A percentile compares a stretch with the other conserved stretches of the same genome.
Evolutionary conservation across 2,329 filamentous ascomycete genomes (phyloP).

Genomic region (Cordyceps javanica): DNA sequence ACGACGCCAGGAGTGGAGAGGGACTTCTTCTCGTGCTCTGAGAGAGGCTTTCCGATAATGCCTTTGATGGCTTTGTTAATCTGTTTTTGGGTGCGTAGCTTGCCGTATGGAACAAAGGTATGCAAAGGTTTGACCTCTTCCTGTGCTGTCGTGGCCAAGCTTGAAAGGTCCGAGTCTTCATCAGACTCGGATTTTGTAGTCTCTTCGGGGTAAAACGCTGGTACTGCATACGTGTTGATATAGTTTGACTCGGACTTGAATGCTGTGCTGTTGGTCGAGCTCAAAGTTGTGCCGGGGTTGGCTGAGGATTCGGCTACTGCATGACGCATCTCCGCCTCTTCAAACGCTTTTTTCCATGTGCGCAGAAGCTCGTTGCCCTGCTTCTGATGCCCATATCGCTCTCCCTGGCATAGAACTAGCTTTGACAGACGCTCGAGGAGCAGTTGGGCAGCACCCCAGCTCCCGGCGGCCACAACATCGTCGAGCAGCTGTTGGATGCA

Average conservation of each 20-base stretch:
- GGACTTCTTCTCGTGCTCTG: neutral
- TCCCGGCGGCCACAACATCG: constrained; percentile 12
- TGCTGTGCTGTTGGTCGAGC: neutral
- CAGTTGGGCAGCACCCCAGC: constrained; percentile 14
- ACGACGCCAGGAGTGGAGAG: constrained; percentile 15
- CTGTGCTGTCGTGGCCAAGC: neutral
- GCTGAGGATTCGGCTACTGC: neutral
- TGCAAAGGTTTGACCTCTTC: constrained; percentile 7
- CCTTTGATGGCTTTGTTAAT: constrained; percentile 18
- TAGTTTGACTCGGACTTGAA: neutral
- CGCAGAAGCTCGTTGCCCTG: constrained; percentile 1
- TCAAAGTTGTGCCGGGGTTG: neutral
- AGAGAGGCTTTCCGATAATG: constrained; percentile 13
- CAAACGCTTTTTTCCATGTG: constrained; percentile 16
- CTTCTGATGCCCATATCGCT: neutral
- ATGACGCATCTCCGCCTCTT: neutral
- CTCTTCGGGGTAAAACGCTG: neutral
- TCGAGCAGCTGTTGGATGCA: neutral
- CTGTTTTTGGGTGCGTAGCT: neutral
- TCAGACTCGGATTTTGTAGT: neutral
- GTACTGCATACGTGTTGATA: neutral
- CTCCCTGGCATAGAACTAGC: constrained; percentile 16
- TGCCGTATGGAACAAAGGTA: constrained; percentile 17
- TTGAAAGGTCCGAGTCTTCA: neutral
- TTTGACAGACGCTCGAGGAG: constrained; percentile 15